These are phyloP conservation scores for Penicillium fimorum DNA, from an alignment of 495 filamentous ascomycete genomes.

Conservation along the genomic window DNA sequence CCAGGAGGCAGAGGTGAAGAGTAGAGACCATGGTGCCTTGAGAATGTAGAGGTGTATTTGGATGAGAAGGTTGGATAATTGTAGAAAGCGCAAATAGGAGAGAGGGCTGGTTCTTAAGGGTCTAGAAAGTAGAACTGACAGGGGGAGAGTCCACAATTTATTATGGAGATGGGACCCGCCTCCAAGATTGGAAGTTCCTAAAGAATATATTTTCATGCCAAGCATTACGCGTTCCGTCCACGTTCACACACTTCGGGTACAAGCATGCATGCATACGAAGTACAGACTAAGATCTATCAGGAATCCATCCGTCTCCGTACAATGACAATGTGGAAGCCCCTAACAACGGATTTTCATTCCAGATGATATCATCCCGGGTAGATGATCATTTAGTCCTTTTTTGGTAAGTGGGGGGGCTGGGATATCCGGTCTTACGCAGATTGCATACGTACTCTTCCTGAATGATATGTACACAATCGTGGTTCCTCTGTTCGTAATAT, in stretches of 20 bases:
- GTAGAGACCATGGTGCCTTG: slow-evolving; percentile 9
- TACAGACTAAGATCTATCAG: background rate
- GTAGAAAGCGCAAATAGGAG: background rate
- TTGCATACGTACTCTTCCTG: slow-evolving; percentile 7
- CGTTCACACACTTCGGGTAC: background rate
- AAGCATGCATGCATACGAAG: too few species aligned
- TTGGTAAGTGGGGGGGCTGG: slow-evolving; percentile 8
- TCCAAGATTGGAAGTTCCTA: background rate
- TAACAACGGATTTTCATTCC: slow-evolving; percentile 7
- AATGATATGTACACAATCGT: background rate
- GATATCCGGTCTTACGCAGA: slow-evolving; percentile 4
- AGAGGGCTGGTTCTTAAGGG: background rate
- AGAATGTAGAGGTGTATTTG: background rate
- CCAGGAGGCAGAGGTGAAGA: slow-evolving; percentile 10
- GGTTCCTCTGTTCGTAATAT: background rate
- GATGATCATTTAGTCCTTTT: slow-evolving; percentile 11
- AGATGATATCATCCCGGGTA: slow-evolving; percentile 7
- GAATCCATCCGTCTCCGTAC: slow-evolving; percentile 1
- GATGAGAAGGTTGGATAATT: background rate
- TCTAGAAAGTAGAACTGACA: background rate
- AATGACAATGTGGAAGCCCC: background rate
- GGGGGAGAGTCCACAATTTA: slow-evolving; percentile 16
- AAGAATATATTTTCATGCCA: background rate
- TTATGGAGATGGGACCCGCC: background rate
- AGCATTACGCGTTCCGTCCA: background rate